Evolutionary conservation across 1,284 basidiomycete genomes (phyloP).

Genomic region (Ganoderma lingzhi): DNA sequence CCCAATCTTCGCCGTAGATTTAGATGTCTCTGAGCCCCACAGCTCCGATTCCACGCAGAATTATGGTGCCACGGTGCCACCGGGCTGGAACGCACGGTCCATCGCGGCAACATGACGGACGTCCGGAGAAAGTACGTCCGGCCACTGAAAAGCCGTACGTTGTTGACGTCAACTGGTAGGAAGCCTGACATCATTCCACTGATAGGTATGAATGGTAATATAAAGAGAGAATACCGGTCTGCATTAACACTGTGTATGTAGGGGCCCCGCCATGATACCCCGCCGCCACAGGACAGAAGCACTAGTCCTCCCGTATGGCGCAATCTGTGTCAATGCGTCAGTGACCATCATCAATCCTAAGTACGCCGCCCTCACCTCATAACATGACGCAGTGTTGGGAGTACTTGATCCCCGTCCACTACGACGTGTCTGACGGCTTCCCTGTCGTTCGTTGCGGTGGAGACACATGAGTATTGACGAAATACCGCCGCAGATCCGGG

Average conservation of each 20-base stretch:
- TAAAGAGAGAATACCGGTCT: neutral
- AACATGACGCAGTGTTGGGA: neutral
- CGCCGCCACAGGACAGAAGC: neutral
- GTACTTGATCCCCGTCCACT: neutral
- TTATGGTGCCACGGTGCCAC: neutral
- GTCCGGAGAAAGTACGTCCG: neutral
- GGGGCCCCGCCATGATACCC: neutral
- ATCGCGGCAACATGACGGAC: neutral
- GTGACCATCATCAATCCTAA: neutral
- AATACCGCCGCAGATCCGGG: neutral
- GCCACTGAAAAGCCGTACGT: neutral
- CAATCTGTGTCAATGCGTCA: neutral
- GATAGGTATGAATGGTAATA: slow-evolving; percentile 1
- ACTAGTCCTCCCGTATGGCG: neutral
- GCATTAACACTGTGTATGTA: neutral
- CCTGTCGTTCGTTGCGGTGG: neutral
- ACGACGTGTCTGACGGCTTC: neutral
- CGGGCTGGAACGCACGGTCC: neutral
- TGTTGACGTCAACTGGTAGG: neutral
- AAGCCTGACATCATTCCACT: neutral
- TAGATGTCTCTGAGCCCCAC: neutral
- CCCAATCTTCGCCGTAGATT: no score
- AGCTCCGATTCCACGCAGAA: neutral
- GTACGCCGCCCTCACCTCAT: neutral
- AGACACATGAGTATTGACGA: neutral